Base-by-base conservation (phyloP, 805 yeast species). In the Vanderwaltozyma verrucispora region DNA sequence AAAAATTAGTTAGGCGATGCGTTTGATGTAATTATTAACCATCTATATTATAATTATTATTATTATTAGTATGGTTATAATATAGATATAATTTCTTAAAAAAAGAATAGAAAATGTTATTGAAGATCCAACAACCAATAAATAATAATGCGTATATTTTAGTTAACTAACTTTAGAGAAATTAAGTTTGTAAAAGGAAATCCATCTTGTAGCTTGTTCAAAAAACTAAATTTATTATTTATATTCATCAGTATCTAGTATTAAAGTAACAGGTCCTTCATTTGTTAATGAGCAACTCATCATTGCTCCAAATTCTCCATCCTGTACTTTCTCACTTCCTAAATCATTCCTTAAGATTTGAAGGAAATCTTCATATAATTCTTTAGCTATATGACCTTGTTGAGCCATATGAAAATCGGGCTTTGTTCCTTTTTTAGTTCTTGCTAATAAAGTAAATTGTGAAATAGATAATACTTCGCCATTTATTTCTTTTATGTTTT, bases 391-490 rank as follows among this genome's bases (percentile, higher is more conserved):
- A n/a, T 60, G 60, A 15, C 96, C 95, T 59, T 80, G 84, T 40
- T 88, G 95, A 0, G 97, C 97, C 42, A 67, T 66, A 54, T 89
- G 97, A 59, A 92, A 86, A 54, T 92, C 96, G 0, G 98, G 97
- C 53, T 89, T 89, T 1, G 95, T 71, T 11, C 96, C 97, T 56
- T 92, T 92, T 47, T 76, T 81, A 16, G 92, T 74, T 30, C 73
- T 80, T 0, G 86, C 98, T 56, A 80, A 75, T 29, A 92, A 65
- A 0, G 98, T 92, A 63, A 92, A 92, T 54, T 92, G 98, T 2
- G 96, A 85, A 1, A 92, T 89, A 2, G 94, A 80, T 7, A 92
- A 61, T 4, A 92, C 77, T 49, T 81, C 80, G 12, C 86, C 94
- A 2, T 69, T 59, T 15, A 72, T 62, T 33, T 86, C 94, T 14